phyloP scores from a whole-genome alignment of 805 yeast species.

The Teunomyces barrocoloradensis region DNA sequence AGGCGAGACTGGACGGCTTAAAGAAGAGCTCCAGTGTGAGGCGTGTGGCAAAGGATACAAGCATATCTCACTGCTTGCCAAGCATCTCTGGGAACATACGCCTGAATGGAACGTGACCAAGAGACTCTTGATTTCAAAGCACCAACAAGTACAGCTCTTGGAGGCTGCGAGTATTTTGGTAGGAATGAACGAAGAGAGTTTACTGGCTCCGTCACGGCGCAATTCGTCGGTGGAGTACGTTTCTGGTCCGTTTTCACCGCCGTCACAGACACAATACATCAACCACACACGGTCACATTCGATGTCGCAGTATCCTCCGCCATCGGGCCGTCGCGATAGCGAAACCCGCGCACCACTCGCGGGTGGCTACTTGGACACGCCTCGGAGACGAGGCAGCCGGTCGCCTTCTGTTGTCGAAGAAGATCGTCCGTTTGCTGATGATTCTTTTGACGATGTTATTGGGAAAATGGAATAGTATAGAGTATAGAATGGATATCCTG shows the following conservation, averaged over 20 bases:
- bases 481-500: slow-evolving; percentile 1
- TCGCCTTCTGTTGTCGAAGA: slow-evolving; percentile 1
- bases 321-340: slow-evolving; percentile 11
- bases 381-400: slow-evolving; percentile 5
- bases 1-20: slow-evolving; percentile 81
- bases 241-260: slow-evolving; percentile 1
- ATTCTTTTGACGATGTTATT: slow-evolving; percentile 1
- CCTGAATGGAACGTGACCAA: slow-evolving; percentile 92
- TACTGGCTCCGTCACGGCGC: background rate
- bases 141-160: slow-evolving; percentile 80
- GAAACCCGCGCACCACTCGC: slow-evolving; percentile 11
- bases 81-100: slow-evolving; percentile 91
- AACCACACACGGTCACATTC: slow-evolving; percentile 36
- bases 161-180: slow-evolving; percentile 78
- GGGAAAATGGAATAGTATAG: slow-evolving; percentile 3
- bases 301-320: slow-evolving; percentile 48
- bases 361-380: slow-evolving; percentile 35
- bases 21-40: slow-evolving; percentile 83
- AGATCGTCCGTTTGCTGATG: background rate
- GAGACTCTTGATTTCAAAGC: slow-evolving; percentile 76
- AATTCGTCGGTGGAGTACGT: background rate
- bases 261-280: background rate
- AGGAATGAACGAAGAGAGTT: slow-evolving; percentile 56
- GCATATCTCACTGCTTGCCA: slow-evolving; percentile 83
- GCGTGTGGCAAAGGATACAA: slow-evolving; percentile 91